phyloP scores from a whole-genome alignment of 257 asterid species.

The Nicotiana undulata region DNA sequence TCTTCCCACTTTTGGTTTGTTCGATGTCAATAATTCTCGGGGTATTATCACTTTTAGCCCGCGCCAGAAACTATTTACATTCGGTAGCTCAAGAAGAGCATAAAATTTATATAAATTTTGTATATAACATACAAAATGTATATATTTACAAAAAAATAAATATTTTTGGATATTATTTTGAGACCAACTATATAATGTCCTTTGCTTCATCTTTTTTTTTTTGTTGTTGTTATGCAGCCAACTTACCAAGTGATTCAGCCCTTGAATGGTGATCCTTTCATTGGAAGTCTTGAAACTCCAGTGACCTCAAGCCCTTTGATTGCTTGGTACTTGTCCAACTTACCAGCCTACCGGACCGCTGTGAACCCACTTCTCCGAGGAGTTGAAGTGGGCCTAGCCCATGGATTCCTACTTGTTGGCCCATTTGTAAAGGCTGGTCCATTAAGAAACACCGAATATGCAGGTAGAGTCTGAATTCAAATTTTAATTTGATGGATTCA shows the following conservation, averaged over 20 bases:
- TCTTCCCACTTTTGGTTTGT: background rate
- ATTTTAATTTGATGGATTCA: background rate
- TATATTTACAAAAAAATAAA: no score
- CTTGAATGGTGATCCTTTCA: slow-evolving; percentile 91
- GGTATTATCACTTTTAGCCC: no score
- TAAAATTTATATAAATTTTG: no score
- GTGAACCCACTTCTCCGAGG: slow-evolving; percentile 68
- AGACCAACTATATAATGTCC: no score
- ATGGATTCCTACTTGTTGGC: slow-evolving; percentile 80
- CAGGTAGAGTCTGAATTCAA: background rate
- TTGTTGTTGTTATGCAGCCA: slow-evolving; percentile 42
- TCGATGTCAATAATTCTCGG: background rate
- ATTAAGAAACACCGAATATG: slow-evolving; percentile 51
- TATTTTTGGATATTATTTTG: no score
- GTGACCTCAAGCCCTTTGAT: slow-evolving; percentile 90
- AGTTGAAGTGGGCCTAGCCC: slow-evolving; percentile 82
- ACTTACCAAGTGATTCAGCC: slow-evolving; percentile 94
- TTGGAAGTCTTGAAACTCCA: slow-evolving; percentile 93
- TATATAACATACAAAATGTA: no score
- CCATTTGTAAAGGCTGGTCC: slow-evolving; percentile 85
- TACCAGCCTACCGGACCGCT: slow-evolving; percentile 80
- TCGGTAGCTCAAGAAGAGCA: no score
- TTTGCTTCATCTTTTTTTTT: background rate
- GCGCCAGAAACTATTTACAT: no score
- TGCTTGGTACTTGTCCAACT: slow-evolving; percentile 94